Conservation (phyloP, 106 monocot species). For the Dendrobium nobile region DNA sequence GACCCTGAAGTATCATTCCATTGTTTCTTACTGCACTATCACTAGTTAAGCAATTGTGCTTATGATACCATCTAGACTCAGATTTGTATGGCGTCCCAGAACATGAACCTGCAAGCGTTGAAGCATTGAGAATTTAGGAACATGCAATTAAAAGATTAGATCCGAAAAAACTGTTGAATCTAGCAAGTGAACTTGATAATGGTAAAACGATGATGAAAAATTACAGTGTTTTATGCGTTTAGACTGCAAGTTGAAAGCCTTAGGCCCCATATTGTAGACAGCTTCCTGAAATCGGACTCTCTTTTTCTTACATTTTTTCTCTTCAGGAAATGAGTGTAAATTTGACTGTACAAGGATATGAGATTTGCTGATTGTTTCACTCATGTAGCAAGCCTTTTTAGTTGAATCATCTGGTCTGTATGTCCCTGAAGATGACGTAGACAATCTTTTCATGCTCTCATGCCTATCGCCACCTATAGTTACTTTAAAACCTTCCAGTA, state of each 20-base stretch:
- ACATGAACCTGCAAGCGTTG: slow-evolving; percentile 29
- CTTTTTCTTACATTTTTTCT: slow-evolving; percentile 21
- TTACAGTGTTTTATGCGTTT: slow-evolving; percentile 14
- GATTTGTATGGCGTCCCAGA: slow-evolving; percentile 16
- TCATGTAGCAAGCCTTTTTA: neutral
- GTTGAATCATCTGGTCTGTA: slow-evolving; percentile 1
- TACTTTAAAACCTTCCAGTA: slow-evolving; percentile 18
- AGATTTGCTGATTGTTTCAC: slow-evolving; percentile 1
- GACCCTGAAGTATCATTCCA: slow-evolving; percentile 46
- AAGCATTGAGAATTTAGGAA: neutral
- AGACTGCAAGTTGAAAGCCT: slow-evolving; percentile 17
- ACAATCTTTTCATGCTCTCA: slow-evolving; percentile 6
- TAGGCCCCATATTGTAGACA: slow-evolving; percentile 11
- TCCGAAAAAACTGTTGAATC: neutral
- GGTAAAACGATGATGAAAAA: neutral
- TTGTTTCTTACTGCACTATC: slow-evolving; percentile 14
- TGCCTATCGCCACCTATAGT: slow-evolving; percentile 7
- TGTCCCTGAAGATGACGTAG: slow-evolving; percentile 8
- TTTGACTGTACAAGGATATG: neutral
- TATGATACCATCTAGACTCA: slow-evolving; percentile 8
- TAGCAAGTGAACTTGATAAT: neutral
- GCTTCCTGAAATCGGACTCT: slow-evolving; percentile 55
- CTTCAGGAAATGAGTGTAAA: slow-evolving; percentile 9
- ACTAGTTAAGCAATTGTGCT: slow-evolving; percentile 9
- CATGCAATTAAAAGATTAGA: neutral